Conservation (phyloP, 1,284 basidiomycete species). For the Polyporus tsugae region DNA sequence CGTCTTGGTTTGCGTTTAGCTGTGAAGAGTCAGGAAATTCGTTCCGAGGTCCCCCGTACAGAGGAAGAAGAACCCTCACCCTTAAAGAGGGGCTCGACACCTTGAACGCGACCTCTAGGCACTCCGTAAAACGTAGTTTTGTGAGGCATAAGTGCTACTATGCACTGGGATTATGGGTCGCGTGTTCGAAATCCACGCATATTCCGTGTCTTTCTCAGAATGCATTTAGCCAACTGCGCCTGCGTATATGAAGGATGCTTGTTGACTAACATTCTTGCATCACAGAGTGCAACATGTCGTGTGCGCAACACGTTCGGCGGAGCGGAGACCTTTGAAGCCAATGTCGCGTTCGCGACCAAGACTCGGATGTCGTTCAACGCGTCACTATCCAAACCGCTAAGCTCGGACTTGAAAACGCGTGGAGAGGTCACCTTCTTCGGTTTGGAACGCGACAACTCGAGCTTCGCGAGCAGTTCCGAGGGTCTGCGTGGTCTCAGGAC, state of each 20-base stretch:
- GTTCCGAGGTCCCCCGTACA: background rate
- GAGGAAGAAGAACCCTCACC: background rate
- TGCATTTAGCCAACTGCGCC: background rate
- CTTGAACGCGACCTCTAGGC: background rate
- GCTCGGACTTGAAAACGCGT: constrained; percentile 64
- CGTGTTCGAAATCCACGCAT: background rate
- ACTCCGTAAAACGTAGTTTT: background rate
- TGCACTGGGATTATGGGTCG: background rate
- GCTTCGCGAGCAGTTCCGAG: constrained; percentile 77
- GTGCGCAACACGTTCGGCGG: constrained; percentile 92
- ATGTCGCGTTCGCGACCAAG: constrained; percentile 87
- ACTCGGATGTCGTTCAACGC: constrained; percentile 87
- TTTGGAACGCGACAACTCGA: constrained; percentile 73
- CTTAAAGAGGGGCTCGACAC: background rate
- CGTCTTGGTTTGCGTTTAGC: background rate
- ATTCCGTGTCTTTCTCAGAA: background rate
- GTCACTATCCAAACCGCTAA: constrained; percentile 65
- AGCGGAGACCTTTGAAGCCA: constrained; percentile 89
- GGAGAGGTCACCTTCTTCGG: constrained; percentile 71
- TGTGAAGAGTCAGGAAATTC: background rate
- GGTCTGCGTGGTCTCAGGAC: constrained; percentile 71
- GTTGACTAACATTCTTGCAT: background rate
- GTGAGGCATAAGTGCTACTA: no score
- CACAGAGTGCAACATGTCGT: constrained; percentile 78
- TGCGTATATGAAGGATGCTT: background rate